Percentiles rank a stretch among this genome's conserved stretches.
Conservation (phyloP, 495 filamentous ascomycete species). For the Hyaloscypha variabilis region DNA sequence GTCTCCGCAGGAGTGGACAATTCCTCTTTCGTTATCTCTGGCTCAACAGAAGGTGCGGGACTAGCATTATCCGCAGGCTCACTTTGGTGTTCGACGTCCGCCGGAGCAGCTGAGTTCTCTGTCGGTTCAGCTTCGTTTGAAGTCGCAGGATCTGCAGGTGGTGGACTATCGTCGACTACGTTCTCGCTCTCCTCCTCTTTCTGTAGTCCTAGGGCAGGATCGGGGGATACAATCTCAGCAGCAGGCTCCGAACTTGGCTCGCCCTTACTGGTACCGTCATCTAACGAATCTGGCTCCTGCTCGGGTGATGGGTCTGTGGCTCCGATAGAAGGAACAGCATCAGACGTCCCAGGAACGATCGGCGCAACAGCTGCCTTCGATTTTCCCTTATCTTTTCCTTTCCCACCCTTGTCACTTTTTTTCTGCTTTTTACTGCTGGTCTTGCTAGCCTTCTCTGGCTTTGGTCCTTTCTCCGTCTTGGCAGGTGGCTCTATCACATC, state of each 20-base stretch:
- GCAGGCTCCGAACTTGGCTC: not conserved
- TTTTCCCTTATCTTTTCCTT: slow-evolving; percentile 21
- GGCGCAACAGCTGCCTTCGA: slow-evolving; percentile 17
- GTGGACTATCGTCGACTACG: not conserved
- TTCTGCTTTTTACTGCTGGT: not conserved
- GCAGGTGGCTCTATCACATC: not conserved
- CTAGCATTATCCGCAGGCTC: not conserved
- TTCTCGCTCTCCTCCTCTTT: not conserved
- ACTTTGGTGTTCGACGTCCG: not conserved
- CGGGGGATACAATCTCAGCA: slow-evolving; percentile 11
- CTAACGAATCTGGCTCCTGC: slow-evolving; percentile 15
- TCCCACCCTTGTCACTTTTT: not conserved
- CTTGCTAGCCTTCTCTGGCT: slow-evolving; percentile 1
- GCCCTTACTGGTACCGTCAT: not conserved
- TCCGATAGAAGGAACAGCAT: not conserved
- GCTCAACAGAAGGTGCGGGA: not conserved
- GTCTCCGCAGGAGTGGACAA: not conserved
- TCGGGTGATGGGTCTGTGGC: slow-evolving; percentile 3
- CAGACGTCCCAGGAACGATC: slow-evolving; percentile 5
- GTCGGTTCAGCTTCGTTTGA: not conserved
- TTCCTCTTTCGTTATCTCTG: not conserved
- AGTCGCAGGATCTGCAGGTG: not conserved
- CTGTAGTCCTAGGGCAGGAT: slow-evolving; percentile 8
- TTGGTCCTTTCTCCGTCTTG: not conserved
- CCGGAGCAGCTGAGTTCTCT: not conserved